phyloP scores from a whole-genome alignment of 306 rosid genomes.

The Cicer yamashitae region DNA sequence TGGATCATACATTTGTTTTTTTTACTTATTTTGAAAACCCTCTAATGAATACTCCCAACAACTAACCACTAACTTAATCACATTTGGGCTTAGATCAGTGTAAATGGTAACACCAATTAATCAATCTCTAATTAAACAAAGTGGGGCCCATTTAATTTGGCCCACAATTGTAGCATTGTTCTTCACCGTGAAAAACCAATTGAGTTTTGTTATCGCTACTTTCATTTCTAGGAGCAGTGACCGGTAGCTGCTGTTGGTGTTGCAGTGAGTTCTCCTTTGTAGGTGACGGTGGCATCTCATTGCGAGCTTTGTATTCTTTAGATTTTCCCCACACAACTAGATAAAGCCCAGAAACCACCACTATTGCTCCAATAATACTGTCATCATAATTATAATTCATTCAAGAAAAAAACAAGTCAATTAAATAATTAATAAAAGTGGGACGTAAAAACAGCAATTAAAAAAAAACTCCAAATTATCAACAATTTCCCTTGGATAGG shows the following conservation, averaged over 20 bases:
- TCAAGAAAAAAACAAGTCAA: not conserved
- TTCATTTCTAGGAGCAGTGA: constrained; percentile 33
- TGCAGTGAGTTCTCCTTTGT: constrained; percentile 7
- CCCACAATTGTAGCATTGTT: not conserved
- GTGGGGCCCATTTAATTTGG: not conserved
- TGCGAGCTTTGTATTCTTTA: constrained; percentile 27
- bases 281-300: constrained; percentile 23
- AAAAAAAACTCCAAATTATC: too few relatives aligned
- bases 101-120: not conserved
- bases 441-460: too few relatives aligned
- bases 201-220: not conserved
- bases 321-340: constrained; percentile 56
- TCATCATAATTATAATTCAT: not conserved
- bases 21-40: not conserved
- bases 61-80: not conserved
- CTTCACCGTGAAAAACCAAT: not conserved
- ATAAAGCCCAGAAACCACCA: constrained; percentile 55
- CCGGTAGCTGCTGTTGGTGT: constrained; percentile 37
- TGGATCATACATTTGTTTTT: not conserved
- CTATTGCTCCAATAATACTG: constrained; percentile 52
- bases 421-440: not conserved
- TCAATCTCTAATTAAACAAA: not conserved
- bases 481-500: too few relatives aligned
- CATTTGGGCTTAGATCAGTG: not conserved
- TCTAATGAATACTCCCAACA: not conserved